Conservation (phyloP, 106 monocot species). For the Allium sativum region DNA sequence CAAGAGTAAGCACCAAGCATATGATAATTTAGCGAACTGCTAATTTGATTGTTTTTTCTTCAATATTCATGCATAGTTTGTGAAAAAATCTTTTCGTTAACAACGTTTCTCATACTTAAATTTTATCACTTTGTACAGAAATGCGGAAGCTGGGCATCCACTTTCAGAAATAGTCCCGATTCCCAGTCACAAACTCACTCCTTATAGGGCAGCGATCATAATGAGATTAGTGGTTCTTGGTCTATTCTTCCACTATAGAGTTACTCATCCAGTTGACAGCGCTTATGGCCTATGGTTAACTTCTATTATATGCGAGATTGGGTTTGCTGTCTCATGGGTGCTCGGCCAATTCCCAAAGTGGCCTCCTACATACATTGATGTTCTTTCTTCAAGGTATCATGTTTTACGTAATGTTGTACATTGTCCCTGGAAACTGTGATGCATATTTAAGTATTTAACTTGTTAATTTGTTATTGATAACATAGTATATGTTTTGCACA, state of each 20-base stretch:
- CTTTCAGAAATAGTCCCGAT: slow-evolving; percentile 74
- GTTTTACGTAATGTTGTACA: too few relatives aligned
- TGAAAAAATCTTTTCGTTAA: background rate
- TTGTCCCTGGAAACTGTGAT: too few relatives aligned
- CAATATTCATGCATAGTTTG: too few relatives aligned
- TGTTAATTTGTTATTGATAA: too few relatives aligned
- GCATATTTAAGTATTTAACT: too few relatives aligned
- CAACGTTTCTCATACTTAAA: too few relatives aligned
- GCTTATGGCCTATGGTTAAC: slow-evolving; percentile 91
- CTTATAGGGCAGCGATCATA: slow-evolving; percentile 83
- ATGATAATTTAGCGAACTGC: background rate
- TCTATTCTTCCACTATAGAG: slow-evolving; percentile 92
- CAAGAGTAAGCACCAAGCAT: slow-evolving; percentile 49
- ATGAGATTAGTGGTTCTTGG: slow-evolving; percentile 80
- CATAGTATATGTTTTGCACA: too few relatives aligned
- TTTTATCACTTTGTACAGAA: slow-evolving; percentile 31
- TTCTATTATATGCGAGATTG: slow-evolving; percentile 91
- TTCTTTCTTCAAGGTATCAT: slow-evolving; percentile 59
- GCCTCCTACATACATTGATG: slow-evolving; percentile 75
- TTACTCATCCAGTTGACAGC: slow-evolving; percentile 91
- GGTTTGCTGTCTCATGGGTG: slow-evolving; percentile 97
- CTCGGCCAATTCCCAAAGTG: slow-evolving; percentile 99
- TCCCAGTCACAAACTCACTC: slow-evolving; percentile 76
- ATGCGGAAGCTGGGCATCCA: slow-evolving; percentile 34
- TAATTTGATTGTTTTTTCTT: background rate